Percentiles rank a stretch among this genome's conserved stretches.
These are phyloP conservation scores for Irpex sp. DNA, from an alignment of 1,284 basidiomycete species.

Conservation along the genomic window DNA sequence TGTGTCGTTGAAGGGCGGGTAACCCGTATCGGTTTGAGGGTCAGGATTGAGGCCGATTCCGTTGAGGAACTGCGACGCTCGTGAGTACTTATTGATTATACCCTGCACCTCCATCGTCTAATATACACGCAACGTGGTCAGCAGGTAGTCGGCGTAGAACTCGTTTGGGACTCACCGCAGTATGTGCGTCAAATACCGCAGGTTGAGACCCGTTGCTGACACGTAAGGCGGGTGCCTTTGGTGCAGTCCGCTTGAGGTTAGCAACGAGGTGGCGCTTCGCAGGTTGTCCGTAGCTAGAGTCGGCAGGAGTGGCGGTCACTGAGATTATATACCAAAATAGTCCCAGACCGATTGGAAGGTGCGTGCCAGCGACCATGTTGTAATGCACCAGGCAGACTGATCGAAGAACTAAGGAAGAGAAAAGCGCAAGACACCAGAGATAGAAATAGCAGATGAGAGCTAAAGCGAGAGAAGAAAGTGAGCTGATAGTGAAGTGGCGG, in stretches of 20 bases:
- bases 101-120: conserved; percentile 27
- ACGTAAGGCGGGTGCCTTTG: neutral
- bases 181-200: conserved; percentile 1
- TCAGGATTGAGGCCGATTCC: conserved; percentile 31
- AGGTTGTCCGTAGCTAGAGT: neutral
- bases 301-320: neutral
- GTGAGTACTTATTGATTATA: conserved; percentile 33
- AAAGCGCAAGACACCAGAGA: neutral
- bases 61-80: conserved; percentile 29
- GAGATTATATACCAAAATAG: neutral
- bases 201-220: conserved; percentile 1
- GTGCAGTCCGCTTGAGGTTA: conserved; percentile 3
- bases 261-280: conserved; percentile 1
- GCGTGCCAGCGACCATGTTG: neutral
- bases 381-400: neutral
- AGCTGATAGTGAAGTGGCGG: no score
- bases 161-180: conserved; percentile 11
- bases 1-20: conserved; percentile 22
- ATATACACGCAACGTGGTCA: neutral
- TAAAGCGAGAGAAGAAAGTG: neutral
- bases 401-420: neutral
- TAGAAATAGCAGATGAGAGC: neutral
- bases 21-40: conserved; percentile 16
- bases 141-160: neutral
- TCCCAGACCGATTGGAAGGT: neutral